A percentile compares a stretch with the other conserved stretches of the same genome.
These are phyloP conservation scores for Sextonia rubra DNA, from an alignment of 164 flowering plant genomes.

Conservation along the genomic window DNA sequence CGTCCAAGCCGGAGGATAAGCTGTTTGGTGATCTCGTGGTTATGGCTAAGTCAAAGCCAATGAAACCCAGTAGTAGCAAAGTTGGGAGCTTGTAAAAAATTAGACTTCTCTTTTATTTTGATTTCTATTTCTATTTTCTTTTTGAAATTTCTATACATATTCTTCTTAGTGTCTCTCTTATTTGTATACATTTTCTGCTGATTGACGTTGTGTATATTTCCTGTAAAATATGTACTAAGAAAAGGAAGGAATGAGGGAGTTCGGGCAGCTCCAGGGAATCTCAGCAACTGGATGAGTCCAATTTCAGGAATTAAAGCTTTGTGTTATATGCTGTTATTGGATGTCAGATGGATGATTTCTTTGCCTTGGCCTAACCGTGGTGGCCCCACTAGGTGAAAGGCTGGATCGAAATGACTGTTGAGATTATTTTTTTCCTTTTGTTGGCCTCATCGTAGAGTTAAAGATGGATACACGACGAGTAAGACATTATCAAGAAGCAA, in stretches of 20 bases:
- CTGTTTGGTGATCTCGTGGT: constrained; percentile 93
- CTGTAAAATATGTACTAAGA: constrained; percentile 13
- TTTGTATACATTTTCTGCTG: neutral
- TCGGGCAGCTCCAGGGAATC: neutral
- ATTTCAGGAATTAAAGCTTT: neutral
- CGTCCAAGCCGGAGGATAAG: constrained; percentile 82
- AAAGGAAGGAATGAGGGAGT: neutral
- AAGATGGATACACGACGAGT: no score
- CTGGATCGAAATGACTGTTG: no score
- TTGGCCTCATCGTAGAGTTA: no score
- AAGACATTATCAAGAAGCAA: no score
- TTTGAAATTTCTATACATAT: constrained; percentile 9
- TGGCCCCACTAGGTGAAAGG: no score
- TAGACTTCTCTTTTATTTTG: constrained; percentile 9
- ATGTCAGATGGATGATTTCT: no score
- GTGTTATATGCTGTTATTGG: no score
- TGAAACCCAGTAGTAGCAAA: constrained; percentile 43
- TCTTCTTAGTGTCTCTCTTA: neutral
- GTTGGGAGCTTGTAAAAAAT: constrained; percentile 59
- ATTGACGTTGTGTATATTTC: constrained; percentile 20
- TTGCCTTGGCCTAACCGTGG: no score
- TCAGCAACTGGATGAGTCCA: neutral
- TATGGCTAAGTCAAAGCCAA: constrained; percentile 66
- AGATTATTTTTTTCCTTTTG: no score
- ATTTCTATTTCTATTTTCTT: constrained; percentile 3